Base-by-base conservation (phyloP, 73 alveolate genomes). In the Paramecium bursaria region DNA sequence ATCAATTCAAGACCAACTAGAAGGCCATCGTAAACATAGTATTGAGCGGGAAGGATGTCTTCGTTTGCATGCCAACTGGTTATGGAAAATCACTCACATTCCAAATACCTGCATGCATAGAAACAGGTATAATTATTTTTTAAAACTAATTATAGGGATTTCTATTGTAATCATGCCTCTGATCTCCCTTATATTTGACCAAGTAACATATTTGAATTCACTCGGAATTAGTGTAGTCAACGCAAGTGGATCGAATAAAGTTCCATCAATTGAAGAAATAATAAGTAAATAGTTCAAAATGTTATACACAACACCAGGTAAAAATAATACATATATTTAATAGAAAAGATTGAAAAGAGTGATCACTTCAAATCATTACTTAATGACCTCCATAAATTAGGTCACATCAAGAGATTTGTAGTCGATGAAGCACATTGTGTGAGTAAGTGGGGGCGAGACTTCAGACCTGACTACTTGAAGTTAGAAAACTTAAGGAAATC, bases 391-490 rank as follows among this genome's bases (percentile, higher is more conserved):
- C 39, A 53, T 14, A 39, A 31, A 57, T 3, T 67, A 73, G 42
- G 54, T 33, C 30, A 49, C n/a, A 33, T 79, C 14, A 54, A 48
- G 54, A 88, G 99, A 74, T 95, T 97, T 76, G 99, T 97, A 25
- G 94, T 98, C 13, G 99, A 98, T 92, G 99, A 98, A 75, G 99
- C 98, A 10, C 99, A 98, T 90, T 98, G 99, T 86, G 99, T 98
- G 2, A 90, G 98, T 54, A 97, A 97, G 73, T 98, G 99, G 99
- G 99, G 99, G 0, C 87, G 96, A 75, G 99, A 98, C 48, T 98
- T 98, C 86, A 89, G 99, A 55, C 76, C 94, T 25, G 99, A 96
- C 80, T 98, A 98, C 85, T 75, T 95, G 29, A 91, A 96, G 61
- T 90, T 96, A 48, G 80, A 86, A 30, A 53, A 87, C 14, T 75